Conservation (phyloP, 73 alveolate genomes). For the Effrenium voratum region DNA sequence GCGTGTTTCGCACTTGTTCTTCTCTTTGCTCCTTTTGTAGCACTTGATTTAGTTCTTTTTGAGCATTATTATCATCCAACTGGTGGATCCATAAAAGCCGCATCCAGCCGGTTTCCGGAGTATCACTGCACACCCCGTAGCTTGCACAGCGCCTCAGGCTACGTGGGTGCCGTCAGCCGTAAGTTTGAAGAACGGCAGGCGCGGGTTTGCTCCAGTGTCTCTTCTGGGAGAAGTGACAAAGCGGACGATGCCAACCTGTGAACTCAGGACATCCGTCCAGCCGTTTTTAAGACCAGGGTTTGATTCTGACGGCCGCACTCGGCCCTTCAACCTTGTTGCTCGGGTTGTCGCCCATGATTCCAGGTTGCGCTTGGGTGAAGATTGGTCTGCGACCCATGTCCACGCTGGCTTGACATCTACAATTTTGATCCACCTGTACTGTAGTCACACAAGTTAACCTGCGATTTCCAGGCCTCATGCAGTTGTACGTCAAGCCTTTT, state of each 20-base stretch:
- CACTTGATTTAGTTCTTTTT: background rate
- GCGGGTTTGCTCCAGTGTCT: background rate
- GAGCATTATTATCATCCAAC: background rate
- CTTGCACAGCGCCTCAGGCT: background rate
- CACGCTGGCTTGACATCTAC: no score
- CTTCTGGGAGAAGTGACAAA: background rate
- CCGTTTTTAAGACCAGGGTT: background rate
- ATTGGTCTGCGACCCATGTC: background rate
- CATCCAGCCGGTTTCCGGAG: background rate
- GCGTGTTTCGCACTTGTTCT: background rate
- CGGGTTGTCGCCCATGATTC: background rate
- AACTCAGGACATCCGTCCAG: background rate
- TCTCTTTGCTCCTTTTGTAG: background rate
- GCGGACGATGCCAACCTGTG: background rate
- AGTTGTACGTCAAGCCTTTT: no score
- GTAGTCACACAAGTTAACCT: no score
- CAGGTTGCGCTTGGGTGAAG: background rate
- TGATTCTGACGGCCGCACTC: background rate
- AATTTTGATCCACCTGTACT: no score
- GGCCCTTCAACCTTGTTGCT: background rate
- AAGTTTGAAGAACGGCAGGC: slow-evolving; percentile 54
- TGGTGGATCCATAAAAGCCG: background rate
- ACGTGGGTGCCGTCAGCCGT: slow-evolving; percentile 34
- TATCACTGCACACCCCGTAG: background rate
- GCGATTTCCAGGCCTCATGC: no score